A percentile compares a stretch with the other conserved stretches of the same genome.
phyloP scores from a whole-genome alignment of 176 grass and related monocot species.

The Panicum miliaceum region DNA sequence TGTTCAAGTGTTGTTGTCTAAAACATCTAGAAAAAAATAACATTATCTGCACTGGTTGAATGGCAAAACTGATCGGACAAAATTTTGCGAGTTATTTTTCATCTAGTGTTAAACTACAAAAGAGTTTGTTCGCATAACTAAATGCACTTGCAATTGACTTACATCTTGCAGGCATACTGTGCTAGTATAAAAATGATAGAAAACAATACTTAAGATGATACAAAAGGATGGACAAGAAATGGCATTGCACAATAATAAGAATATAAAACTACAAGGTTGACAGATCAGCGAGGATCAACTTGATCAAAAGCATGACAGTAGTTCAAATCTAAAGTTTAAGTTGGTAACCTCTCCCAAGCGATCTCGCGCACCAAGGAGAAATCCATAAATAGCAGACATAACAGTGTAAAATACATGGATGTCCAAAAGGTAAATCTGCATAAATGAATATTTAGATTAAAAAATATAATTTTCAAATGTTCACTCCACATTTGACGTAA shows the following conservation, averaged over 20 bases:
- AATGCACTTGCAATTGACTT: conserved; percentile 2
- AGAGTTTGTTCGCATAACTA: not conserved
- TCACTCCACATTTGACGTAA: not conserved
- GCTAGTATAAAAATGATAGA: not conserved
- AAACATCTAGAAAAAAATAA: not conserved
- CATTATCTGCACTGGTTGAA: not conserved
- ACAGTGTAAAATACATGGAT: conserved; percentile 93
- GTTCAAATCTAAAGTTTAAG: conserved; percentile 22
- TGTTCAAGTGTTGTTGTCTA: not conserved
- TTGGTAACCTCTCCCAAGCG: conserved; percentile 86
- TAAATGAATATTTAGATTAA: conserved; percentile 13
- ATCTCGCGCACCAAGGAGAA: conserved; percentile 83
- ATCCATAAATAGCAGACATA: conserved; percentile 86
- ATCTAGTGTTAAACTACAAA: not conserved
- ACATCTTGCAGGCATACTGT: not conserved
- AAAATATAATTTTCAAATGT: conserved; percentile 25
- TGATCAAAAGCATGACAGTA: not conserved
- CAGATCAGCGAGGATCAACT: not conserved
- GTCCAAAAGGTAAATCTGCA: conserved; percentile 96
- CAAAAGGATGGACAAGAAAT: conserved; percentile 12
- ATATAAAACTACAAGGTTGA: conserved; percentile 2
- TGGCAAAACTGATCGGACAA: conserved; percentile 30
- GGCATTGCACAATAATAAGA: conserved; percentile 3
- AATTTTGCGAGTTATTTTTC: not conserved
- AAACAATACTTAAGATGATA: not conserved